Evolutionary conservation across 805 yeast genomes (phyloP).

Genomic region (Soucietia sequanensis): DNA sequence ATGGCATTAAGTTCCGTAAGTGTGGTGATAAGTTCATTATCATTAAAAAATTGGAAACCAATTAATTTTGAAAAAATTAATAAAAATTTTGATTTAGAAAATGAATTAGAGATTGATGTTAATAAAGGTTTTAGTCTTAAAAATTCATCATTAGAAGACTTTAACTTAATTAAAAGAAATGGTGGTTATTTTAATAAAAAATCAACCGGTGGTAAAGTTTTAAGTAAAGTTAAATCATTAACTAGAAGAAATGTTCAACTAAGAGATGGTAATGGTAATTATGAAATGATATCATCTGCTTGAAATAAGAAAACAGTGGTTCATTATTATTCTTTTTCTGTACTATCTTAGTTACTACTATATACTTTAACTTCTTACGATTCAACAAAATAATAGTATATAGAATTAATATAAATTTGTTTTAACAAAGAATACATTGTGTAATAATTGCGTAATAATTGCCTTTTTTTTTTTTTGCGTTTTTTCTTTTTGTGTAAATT

Average conservation of each 20-base stretch:
- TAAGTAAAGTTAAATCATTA: neutral
- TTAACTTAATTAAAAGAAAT: constrained; percentile 13
- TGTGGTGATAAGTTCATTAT: constrained; percentile 77
- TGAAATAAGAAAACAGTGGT: too few species aligned
- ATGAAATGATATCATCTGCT: neutral
- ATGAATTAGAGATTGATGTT: constrained; percentile 19
- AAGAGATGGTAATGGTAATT: neutral
- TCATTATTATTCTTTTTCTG: too few species aligned
- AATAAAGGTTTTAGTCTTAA: constrained; percentile 24
- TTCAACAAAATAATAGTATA: too few species aligned
- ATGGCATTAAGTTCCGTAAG: constrained; percentile 94
- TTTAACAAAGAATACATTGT: too few species aligned
- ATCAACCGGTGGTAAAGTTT: neutral
- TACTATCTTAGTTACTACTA: too few species aligned
- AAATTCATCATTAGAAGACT: constrained; percentile 22
- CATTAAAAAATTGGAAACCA: constrained; percentile 63
- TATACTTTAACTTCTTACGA: too few species aligned
- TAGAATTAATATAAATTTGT: too few species aligned
- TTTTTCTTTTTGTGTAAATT: too few species aligned
- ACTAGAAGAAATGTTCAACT: neutral
- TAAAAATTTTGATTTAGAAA: constrained; percentile 8
- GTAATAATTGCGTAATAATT: too few species aligned
- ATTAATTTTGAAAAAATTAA: constrained; percentile 19
- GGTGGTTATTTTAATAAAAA: too few species aligned
- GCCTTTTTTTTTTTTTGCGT: too few species aligned